A percentile compares a stretch with the other conserved stretches of the same genome.
Conservation (phyloP, 2,329 filamentous ascomycete genomes). For the Sporothrix globosa region DNA sequence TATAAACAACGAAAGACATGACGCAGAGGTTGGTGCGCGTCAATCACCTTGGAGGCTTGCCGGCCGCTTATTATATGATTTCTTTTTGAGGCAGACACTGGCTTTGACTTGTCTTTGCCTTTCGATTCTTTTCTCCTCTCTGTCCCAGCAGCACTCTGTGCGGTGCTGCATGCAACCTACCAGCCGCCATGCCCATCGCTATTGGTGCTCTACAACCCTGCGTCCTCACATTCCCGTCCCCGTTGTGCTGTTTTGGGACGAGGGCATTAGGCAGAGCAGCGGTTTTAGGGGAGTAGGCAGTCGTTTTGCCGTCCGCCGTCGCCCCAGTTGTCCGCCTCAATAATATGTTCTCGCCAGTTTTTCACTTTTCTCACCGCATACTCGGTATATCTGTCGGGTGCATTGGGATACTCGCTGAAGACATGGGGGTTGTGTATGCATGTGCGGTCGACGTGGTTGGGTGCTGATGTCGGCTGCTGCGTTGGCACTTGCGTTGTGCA, state of each 20-base stretch:
- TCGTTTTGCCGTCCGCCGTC: background rate
- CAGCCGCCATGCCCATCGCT: background rate
- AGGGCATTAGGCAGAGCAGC: conserved; percentile 5
- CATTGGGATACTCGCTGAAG: background rate
- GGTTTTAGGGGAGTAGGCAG: background rate
- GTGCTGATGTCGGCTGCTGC: conserved; percentile 15
- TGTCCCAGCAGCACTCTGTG: background rate
- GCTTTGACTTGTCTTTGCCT: background rate
- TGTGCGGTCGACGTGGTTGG: conserved; percentile 17
- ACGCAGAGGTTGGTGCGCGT: background rate
- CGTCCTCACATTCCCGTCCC: conserved; percentile 23
- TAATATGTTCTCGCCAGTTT: background rate
- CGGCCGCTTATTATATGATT: background rate
- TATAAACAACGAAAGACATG: background rate
- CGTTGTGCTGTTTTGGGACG: conserved; percentile 10
- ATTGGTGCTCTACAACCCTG: conserved; percentile 25
- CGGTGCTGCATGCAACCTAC: background rate
- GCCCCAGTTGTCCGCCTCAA: background rate
- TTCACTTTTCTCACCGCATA: conserved; percentile 3
- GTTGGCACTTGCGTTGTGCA: conserved; percentile 19
- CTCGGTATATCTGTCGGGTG: background rate
- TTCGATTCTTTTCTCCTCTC: background rate
- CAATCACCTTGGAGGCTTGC: background rate
- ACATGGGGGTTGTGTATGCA: background rate
- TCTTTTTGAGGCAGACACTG: background rate